phyloP scores from a whole-genome alignment of 352 stramenopile genomes.

The Phytophthora ohioensis region DNA sequence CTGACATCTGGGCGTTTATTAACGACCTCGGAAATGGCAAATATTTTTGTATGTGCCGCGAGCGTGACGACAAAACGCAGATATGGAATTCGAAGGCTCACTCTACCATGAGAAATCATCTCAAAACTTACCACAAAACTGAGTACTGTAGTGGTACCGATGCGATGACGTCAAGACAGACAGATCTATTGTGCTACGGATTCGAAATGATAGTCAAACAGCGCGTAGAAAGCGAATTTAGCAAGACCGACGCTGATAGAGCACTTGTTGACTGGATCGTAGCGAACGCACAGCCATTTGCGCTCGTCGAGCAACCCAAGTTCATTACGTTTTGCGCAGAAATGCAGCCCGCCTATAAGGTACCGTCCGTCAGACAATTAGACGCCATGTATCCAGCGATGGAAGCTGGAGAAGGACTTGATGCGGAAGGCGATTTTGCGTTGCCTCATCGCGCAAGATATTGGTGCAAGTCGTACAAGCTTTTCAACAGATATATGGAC shows the following conservation, averaged over 20 bases:
- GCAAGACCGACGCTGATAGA: conserved; percentile 6
- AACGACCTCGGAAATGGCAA: neutral
- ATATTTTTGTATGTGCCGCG: conserved; percentile 9
- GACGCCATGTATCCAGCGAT: conserved; percentile 7
- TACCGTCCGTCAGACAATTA: conserved; percentile 13
- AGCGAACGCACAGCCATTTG: conserved; percentile 6
- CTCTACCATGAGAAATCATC: conserved; percentile 10
- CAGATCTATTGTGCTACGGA: conserved; percentile 10
- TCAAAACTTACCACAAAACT: conserved; percentile 1
- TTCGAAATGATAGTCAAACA: conserved; percentile 9
- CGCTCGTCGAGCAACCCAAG: conserved; percentile 10
- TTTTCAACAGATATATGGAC: conserved; percentile 36
- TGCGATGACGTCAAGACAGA: neutral
- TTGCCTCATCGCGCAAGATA: no score
- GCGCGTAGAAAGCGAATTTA: conserved; percentile 1
- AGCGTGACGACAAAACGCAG: neutral
- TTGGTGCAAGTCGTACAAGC: neutral
- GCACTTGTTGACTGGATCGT: conserved; percentile 18
- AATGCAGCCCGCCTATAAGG: conserved; percentile 6
- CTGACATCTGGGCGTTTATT: conserved; percentile 15
- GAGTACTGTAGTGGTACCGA: neutral
- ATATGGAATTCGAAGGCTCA: conserved; percentile 18
- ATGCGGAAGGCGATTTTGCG: neutral
- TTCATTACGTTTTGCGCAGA: conserved; percentile 13
- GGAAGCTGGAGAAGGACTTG: conserved; percentile 13